A percentile compares a stretch with the other conserved stretches of the same genome.
phyloP scores from a whole-genome alignment of 1,139 yeast genomes.

The Debaryomycetaceae sp. region DNA sequence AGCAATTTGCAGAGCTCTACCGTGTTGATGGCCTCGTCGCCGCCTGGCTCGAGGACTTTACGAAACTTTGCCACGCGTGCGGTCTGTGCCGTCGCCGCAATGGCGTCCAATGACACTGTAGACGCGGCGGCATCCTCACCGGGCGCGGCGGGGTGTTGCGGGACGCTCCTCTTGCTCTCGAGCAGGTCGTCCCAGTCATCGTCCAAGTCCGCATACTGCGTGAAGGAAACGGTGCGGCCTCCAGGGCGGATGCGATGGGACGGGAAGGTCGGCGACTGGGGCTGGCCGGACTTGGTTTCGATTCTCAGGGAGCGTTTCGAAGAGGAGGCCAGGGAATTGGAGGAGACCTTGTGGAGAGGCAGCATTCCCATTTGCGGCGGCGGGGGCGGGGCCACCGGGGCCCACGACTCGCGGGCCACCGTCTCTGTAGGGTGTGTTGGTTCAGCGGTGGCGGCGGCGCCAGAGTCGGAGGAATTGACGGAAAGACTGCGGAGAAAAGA shows the following conservation, averaged over 20 bases:
- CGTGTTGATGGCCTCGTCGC: slow-evolving; percentile 39
- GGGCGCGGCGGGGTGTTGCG: background rate
- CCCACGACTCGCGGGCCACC: background rate
- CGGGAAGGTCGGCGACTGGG: background rate
- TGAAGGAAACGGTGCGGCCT: background rate
- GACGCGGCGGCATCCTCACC: background rate
- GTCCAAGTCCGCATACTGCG: slow-evolving; percentile 52
- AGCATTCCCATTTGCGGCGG: slow-evolving; percentile 12
- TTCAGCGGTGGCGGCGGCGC: slow-evolving; percentile 16
- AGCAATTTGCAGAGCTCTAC: slow-evolving; percentile 64
- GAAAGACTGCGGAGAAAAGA: slow-evolving; percentile 47
- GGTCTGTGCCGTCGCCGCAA: slow-evolving; percentile 17
- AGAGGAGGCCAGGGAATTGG: slow-evolving; percentile 10
- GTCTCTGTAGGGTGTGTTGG: too few species aligned
- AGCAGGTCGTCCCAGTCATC: slow-evolving; percentile 73
- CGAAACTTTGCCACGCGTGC: slow-evolving; percentile 61
- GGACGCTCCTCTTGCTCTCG: background rate
- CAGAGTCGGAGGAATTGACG: slow-evolving; percentile 6
- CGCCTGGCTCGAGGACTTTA: slow-evolving; percentile 45
- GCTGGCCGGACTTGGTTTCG: background rate
- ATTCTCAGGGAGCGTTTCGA: slow-evolving; percentile 3
- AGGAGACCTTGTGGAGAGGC: slow-evolving; percentile 14
- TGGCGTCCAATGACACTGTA: background rate
- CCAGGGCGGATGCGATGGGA: background rate
- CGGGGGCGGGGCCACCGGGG: slow-evolving; percentile 1